A percentile compares a stretch with the other conserved stretches of the same genome.
These are phyloP conservation scores for Iris pallida DNA, from an alignment of 116 monocot species.

Conservation along the genomic window DNA sequence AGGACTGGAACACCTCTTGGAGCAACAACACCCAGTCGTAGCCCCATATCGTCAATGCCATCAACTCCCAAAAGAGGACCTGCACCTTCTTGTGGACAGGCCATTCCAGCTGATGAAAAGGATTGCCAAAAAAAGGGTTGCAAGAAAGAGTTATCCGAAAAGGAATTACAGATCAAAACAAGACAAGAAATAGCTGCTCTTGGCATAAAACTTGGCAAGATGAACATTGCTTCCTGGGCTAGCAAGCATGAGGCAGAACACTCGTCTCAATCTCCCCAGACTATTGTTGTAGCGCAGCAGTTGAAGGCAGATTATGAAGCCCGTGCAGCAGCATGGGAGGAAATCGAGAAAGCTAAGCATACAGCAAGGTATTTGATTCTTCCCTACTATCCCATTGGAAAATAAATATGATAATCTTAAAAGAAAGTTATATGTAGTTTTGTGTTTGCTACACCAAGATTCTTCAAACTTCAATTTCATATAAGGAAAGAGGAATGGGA, in stretches of 20 bases:
- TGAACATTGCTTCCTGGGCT: conserved; percentile 90
- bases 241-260: conserved; percentile 34
- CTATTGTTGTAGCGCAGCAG: conserved; percentile 11
- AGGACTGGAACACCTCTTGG: conserved; percentile 68
- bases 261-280: conserved; percentile 10
- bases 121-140: conserved; percentile 8
- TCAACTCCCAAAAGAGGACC: conserved; percentile 47
- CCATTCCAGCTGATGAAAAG: conserved; percentile 12
- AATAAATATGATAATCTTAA: no score
- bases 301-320: conserved; percentile 40
- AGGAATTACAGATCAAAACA: conserved; percentile 63
- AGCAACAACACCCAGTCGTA: conserved; percentile 49
- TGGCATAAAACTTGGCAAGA: conserved; percentile 78
- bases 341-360: conserved; percentile 65
- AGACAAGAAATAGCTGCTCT: conserved; percentile 76
- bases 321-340: conserved; percentile 68
- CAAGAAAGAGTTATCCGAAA: conserved; percentile 34
- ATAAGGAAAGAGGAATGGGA: no score
- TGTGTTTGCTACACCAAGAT: no score
- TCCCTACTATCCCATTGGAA: neutral
- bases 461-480: no score
- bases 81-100: conserved; percentile 17
- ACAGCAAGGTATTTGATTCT: conserved; percentile 43
- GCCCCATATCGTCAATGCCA: conserved; percentile 50
- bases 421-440: no score